A percentile compares a stretch with the other conserved stretches of the same genome.
phyloP scores from a whole-genome alignment of 2,329 filamentous ascomycete species.

The Colletotrichum sp. region DNA sequence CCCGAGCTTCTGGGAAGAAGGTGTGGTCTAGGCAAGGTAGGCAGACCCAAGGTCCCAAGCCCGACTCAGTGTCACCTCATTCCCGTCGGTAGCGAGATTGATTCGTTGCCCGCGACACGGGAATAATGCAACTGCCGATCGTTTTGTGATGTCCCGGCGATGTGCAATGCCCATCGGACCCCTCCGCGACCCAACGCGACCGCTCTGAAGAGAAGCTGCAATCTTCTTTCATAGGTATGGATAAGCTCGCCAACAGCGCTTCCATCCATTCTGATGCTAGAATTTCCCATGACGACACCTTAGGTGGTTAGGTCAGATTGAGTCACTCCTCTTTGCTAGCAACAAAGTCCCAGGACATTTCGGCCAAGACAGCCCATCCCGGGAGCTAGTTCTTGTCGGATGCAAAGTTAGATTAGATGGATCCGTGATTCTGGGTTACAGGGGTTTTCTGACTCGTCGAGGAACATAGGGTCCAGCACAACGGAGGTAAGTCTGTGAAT shows the following conservation, averaged over 20 bases:
- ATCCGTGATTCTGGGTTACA: not conserved
- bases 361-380: not conserved
- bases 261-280: not conserved
- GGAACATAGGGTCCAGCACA: not conserved
- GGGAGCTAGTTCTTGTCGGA: not conserved
- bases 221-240: not conserved
- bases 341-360: not conserved
- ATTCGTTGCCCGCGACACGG: not conserved
- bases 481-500: not conserved
- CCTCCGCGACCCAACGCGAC: not conserved
- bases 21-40: not conserved
- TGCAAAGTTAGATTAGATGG: not conserved
- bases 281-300: not conserved
- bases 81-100: not conserved
- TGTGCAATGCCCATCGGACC: not conserved
- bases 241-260: not conserved
- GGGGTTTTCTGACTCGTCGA: not conserved
- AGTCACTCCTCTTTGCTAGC: not conserved
- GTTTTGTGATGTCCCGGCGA: not conserved
- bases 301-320: not conserved
- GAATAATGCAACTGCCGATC: not conserved
- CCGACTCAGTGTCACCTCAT: not conserved
- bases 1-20: not conserved
- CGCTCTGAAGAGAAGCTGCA: not conserved
- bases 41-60: not conserved